phyloP scores from a whole-genome alignment of 2,329 filamentous ascomycete genomes.

The Ambrosiella beaveri region DNA sequence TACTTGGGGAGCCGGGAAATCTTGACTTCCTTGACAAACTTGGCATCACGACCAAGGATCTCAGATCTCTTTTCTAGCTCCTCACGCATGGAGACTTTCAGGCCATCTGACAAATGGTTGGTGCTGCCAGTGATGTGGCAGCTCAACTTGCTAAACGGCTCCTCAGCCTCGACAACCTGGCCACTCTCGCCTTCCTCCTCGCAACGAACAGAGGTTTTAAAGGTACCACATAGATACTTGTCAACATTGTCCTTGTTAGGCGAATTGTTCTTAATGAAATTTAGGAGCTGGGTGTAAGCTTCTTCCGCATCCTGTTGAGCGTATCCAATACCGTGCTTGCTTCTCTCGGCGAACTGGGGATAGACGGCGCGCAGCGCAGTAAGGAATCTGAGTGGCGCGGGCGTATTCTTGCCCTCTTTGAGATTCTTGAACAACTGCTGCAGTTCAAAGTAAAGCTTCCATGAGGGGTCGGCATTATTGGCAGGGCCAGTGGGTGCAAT shows the following conservation, averaged over 20 bases:
- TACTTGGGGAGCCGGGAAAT: conserved; percentile 88
- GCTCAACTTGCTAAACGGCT: conserved; percentile 79
- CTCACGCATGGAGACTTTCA: conserved; percentile 65
- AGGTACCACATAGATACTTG: conserved; percentile 72
- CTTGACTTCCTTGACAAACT: conserved; percentile 80
- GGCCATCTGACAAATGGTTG: conserved; percentile 82
- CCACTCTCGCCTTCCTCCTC: conserved; percentile 63
- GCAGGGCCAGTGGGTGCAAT: conserved; percentile 45
- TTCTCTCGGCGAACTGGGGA: conserved; percentile 83
- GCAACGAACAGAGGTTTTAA: conserved; percentile 63
- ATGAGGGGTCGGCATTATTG: conserved; percentile 26
- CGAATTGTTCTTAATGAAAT: conserved; percentile 43
- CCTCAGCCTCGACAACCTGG: conserved; percentile 51
- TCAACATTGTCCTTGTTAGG: conserved; percentile 42
- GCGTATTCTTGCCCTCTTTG: conserved; percentile 63
- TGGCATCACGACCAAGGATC: conserved; percentile 56
- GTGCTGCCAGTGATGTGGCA: conserved; percentile 81
- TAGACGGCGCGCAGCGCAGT: conserved; percentile 61
- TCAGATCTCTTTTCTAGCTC: conserved; percentile 81
- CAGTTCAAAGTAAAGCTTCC: conserved; percentile 12
- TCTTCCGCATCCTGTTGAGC: conserved; percentile 99
- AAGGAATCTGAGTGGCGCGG: conserved; percentile 68
- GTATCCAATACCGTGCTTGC: conserved; percentile 65
- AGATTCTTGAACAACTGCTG: conserved; percentile 52
- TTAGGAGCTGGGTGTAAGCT: conserved; percentile 89